Conservation (phyloP, 768 basidiomycete genomes). For the Leccinum rimulosum region DNA sequence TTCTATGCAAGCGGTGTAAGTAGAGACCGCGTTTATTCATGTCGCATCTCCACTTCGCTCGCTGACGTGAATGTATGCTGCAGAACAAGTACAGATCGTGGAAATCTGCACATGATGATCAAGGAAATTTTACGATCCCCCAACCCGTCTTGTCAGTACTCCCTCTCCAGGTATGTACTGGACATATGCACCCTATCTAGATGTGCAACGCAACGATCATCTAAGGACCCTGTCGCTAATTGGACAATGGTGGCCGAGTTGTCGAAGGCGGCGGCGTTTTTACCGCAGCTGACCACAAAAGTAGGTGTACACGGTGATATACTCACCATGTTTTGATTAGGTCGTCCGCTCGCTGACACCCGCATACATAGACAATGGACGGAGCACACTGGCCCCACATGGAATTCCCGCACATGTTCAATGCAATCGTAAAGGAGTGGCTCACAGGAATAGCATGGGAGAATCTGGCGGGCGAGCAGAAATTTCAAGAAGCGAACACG, state of each 20-base stretch:
- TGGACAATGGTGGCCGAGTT: constrained; percentile 35
- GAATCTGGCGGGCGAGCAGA: neutral
- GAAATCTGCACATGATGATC: constrained; percentile 34
- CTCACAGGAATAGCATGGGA: constrained; percentile 28
- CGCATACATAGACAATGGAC: constrained; percentile 40
- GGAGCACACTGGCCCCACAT: constrained; percentile 71
- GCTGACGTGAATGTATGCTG: constrained; percentile 1
- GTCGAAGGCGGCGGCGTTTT: constrained; percentile 27
- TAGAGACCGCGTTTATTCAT: neutral
- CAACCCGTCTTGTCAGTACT: constrained; percentile 42
- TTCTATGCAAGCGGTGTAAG: constrained; percentile 60
- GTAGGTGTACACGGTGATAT: constrained; percentile 24
- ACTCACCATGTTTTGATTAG: constrained; percentile 7
- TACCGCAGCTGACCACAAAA: constrained; percentile 36
- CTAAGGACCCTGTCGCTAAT: constrained; percentile 44
- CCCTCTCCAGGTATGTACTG: constrained; percentile 35
- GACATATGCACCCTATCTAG: neutral
- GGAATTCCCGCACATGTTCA: constrained; percentile 54
- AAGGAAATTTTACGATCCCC: constrained; percentile 43
- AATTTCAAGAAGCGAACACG: neutral
- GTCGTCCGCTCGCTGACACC: constrained; percentile 38
- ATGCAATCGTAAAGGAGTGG: constrained; percentile 52
- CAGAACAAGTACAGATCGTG: constrained; percentile 41
- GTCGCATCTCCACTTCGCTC: too few species aligned
- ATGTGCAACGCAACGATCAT: neutral